Conservation (phyloP, 2,329 filamentous ascomycete species). For the Cercospora sojina region DNA sequence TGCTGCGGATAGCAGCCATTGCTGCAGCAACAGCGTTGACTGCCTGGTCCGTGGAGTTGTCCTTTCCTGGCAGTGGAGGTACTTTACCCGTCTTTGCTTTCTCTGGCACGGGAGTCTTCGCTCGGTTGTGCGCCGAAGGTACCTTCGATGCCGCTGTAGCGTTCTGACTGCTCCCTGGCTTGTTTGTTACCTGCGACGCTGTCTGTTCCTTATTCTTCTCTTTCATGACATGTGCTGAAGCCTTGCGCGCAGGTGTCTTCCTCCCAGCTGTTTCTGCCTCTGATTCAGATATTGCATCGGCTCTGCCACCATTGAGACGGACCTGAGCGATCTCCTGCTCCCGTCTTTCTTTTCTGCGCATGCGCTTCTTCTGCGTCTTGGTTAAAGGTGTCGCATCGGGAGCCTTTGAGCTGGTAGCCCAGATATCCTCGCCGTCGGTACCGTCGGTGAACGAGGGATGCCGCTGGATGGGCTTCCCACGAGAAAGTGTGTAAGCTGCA, state of each 20-base stretch:
- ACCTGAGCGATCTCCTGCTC: constrained; percentile 14
- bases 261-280: constrained; percentile 34
- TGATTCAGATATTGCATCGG: constrained; percentile 35
- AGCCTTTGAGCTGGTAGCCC: constrained; percentile 24
- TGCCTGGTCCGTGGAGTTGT: constrained; percentile 14
- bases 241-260: constrained; percentile 40
- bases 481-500: constrained; percentile 35
- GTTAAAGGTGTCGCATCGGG: constrained; percentile 31
- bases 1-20: constrained; percentile 16
- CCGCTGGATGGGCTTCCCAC: constrained; percentile 1
- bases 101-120: neutral
- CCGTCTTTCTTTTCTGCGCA: constrained; percentile 36
- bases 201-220: constrained; percentile 11
- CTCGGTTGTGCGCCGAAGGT: too few relatives aligned
- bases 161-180: neutral
- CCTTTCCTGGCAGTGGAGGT: neutral
- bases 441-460: constrained; percentile 22
- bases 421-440: constrained; percentile 25
- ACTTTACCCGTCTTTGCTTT: neutral
- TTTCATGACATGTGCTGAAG: constrained; percentile 35
- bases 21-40: constrained; percentile 24
- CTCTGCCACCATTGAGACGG: constrained; percentile 19
- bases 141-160: neutral
- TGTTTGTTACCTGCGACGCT: neutral
- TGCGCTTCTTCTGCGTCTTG: constrained; percentile 42